Evolutionary conservation across 23 red algal genomes (phyloP).

Genomic region (Gracilaria domingensis): DNA sequence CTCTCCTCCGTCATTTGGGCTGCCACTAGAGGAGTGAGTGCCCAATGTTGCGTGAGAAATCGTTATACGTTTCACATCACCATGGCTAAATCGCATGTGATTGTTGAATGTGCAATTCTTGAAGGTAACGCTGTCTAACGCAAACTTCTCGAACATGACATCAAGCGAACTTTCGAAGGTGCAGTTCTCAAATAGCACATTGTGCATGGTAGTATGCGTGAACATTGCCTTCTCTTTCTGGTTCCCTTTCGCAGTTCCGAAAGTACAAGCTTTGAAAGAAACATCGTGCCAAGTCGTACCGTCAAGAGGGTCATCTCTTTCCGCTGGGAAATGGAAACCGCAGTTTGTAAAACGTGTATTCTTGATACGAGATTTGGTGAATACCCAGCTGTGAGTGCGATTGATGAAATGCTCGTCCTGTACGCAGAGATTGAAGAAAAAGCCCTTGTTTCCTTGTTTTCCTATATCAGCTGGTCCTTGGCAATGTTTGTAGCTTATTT

Average conservation of each 20-base stretch:
- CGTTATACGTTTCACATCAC: slow-evolving; percentile 9
- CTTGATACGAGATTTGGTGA: slow-evolving; percentile 34
- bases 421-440: slow-evolving; percentile 44
- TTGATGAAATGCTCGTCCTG: slow-evolving; percentile 18
- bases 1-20: slow-evolving; percentile 10
- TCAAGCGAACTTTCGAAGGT: slow-evolving; percentile 24
- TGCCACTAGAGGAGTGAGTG: not conserved
- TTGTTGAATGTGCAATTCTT: slow-evolving; percentile 30
- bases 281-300: slow-evolving; percentile 50
- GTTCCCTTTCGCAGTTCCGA: slow-evolving; percentile 6
- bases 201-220: slow-evolving; percentile 41
- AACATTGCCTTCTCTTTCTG: slow-evolving; percentile 30
- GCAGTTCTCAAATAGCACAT: slow-evolving; percentile 56
- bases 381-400: slow-evolving; percentile 29
- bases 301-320: slow-evolving; percentile 5
- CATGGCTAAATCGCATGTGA: slow-evolving; percentile 10
- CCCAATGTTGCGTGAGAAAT: slow-evolving; percentile 39
- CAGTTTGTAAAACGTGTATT: slow-evolving; percentile 33
- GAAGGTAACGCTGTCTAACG: slow-evolving; percentile 30
- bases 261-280: slow-evolving; percentile 60
- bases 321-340: slow-evolving; percentile 7
- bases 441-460: slow-evolving; percentile 16
- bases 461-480: slow-evolving; percentile 35
- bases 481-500: slow-evolving; percentile 41
- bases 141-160: slow-evolving; percentile 41